Conservation (phyloP, 108 stramenopile genomes). For the Skeletonema potamos region DNA sequence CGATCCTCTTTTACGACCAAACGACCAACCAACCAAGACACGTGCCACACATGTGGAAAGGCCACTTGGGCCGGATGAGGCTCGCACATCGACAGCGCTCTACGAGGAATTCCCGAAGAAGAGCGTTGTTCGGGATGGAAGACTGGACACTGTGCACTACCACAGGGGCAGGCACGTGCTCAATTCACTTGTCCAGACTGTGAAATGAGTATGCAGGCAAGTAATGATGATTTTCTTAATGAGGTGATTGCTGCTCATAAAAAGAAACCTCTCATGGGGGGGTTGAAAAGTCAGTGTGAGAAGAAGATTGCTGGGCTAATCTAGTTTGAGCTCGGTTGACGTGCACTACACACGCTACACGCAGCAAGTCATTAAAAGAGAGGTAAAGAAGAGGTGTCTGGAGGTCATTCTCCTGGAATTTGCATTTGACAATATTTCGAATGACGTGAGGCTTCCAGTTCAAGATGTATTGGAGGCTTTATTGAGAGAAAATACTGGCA, state of each 20-base stretch:
- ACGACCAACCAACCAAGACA: background rate
- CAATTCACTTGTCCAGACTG: background rate
- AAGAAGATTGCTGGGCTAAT: conserved; percentile 5
- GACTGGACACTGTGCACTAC: background rate
- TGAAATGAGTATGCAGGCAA: conserved; percentile 15
- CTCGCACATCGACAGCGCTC: background rate
- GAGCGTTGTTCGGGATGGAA: conserved; percentile 4
- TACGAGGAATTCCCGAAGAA: background rate
- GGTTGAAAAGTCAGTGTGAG: conserved; percentile 12
- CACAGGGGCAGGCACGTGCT: background rate
- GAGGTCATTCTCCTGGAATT: no score
- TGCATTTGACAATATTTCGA: background rate
- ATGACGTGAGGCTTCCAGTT: background rate
- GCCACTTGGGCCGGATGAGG: conserved; percentile 3
- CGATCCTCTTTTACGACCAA: no score
- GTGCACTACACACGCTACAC: no score
- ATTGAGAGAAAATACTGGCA: conserved; percentile 7
- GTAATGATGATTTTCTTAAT: background rate
- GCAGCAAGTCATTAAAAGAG: no score
- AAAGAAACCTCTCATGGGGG: background rate
- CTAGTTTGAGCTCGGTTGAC: no score
- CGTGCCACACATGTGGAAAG: background rate
- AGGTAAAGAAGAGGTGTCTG: background rate
- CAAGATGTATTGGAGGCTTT: background rate
- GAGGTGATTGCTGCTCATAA: conserved; percentile 15